Conservation (phyloP, 164 flowering plant species). For the Dillenia turbinata region DNA sequence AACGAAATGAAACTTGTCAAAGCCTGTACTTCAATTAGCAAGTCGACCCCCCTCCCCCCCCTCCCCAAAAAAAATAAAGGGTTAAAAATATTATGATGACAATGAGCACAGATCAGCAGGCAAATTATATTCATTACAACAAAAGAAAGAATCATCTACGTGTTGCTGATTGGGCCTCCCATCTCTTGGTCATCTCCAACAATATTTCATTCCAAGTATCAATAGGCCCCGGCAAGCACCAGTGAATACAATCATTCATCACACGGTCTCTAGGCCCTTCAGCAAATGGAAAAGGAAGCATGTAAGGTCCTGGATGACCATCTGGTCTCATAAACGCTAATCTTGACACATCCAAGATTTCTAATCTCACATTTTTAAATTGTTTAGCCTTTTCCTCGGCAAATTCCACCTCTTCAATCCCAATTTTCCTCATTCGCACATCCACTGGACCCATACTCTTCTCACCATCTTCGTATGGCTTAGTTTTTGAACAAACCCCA, state of each 20-base stretch:
- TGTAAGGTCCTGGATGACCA: slow-evolving; percentile 95
- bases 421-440: slow-evolving; percentile 60
- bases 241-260: slow-evolving; percentile 91
- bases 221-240: slow-evolving; percentile 93
- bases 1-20: too few species aligned
- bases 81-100: too few species aligned
- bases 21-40: too few species aligned
- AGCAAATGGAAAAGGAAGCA: slow-evolving; percentile 75
- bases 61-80: too few species aligned
- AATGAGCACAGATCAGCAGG: too few species aligned
- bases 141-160: slow-evolving; percentile 4
- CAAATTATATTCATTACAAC: too few species aligned
- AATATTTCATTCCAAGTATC: slow-evolving; percentile 94
- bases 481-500: slow-evolving; percentile 67
- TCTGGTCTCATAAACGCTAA: slow-evolving; percentile 79
- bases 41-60: too few species aligned
- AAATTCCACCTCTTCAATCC: slow-evolving; percentile 45
- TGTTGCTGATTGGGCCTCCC: slow-evolving; percentile 28
- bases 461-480: slow-evolving; percentile 60
- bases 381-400: slow-evolving; percentile 25
- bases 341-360: slow-evolving; percentile 68
- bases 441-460: slow-evolving; percentile 62
- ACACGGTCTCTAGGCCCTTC: slow-evolving; percentile 59
- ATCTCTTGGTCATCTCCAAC: slow-evolving; percentile 54
- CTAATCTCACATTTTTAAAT: slow-evolving; percentile 26